These are phyloP conservation scores for Prunus mongolica DNA, from an alignment of 306 rosid species.

Conservation along the genomic window DNA sequence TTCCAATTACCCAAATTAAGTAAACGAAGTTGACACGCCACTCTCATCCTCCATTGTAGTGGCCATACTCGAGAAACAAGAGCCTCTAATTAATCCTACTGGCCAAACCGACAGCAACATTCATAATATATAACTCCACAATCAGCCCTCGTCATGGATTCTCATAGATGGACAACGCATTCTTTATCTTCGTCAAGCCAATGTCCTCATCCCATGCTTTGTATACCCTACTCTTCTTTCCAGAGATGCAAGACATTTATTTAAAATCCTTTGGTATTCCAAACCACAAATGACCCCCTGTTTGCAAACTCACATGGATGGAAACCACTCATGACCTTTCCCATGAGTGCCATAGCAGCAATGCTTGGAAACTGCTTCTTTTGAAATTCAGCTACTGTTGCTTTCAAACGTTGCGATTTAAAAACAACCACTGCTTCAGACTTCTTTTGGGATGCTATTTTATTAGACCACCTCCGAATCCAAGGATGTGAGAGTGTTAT, in stretches of 20 bases:
- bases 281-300: slow-evolving; percentile 55
- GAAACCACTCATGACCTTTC: slow-evolving; percentile 55
- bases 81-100: neutral
- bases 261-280: slow-evolving; percentile 49
- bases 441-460: slow-evolving; percentile 31
- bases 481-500: slow-evolving; percentile 74
- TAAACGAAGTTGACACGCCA: neutral
- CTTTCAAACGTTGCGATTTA: slow-evolving; percentile 36
- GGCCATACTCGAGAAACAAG: neutral
- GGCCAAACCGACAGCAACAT: neutral
- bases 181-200: slow-evolving; percentile 6
- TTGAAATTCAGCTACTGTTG: slow-evolving; percentile 21
- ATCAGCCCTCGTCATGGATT: slow-evolving; percentile 11
- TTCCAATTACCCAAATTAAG: neutral
- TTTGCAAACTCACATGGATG: slow-evolving; percentile 43
- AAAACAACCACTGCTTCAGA: slow-evolving; percentile 27
- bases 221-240: slow-evolving; percentile 16
- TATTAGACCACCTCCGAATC: slow-evolving; percentile 71
- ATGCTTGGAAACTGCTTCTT: slow-evolving; percentile 78
- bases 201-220: neutral
- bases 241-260: neutral
- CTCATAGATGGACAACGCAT: slow-evolving; percentile 1
- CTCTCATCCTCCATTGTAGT: neutral
- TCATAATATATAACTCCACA: neutral
- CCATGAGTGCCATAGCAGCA: slow-evolving; percentile 96